Conservation (phyloP, 129 eudicot genomes). For the Escallonia rubra region DNA sequence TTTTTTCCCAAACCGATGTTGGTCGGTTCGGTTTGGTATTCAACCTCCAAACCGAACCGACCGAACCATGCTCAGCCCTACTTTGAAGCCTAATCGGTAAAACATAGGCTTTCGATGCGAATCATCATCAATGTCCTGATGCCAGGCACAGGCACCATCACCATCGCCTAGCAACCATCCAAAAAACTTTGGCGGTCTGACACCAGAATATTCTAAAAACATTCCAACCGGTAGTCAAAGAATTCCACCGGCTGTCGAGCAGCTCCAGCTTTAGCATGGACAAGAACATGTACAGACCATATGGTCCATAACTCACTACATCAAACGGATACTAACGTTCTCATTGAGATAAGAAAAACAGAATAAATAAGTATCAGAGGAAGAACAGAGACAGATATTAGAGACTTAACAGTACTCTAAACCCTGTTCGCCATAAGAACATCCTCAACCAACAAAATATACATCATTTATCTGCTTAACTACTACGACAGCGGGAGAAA, state of each 20-base stretch:
- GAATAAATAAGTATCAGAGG: too few relatives aligned
- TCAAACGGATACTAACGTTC: neutral
- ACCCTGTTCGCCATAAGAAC: neutral
- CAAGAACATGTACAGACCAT: neutral
- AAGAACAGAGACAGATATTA: too few relatives aligned
- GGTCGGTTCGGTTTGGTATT: too few relatives aligned
- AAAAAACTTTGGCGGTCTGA: neutral
- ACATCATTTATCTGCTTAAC: neutral
- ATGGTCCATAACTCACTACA: neutral
- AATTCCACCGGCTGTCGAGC: neutral
- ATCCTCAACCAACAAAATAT: neutral
- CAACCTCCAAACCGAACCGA: too few relatives aligned
- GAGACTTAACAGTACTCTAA: neutral
- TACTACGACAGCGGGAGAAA: neutral
- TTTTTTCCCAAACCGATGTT: too few relatives aligned
- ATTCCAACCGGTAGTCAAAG: slow-evolving; percentile 5
- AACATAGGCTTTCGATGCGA: too few relatives aligned
- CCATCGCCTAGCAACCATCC: too few relatives aligned
- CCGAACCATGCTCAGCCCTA: too few relatives aligned
- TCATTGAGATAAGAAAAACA: too few relatives aligned
- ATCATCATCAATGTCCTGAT: too few relatives aligned
- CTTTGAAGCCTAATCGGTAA: too few relatives aligned
- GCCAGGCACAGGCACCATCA: too few relatives aligned
- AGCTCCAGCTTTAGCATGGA: neutral
- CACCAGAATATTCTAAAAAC: neutral